Evolutionary conservation across 352 stramenopile genomes (phyloP), one percentile per base, ranked within the genome.

Genomic region (Globisporangium emineosum): DNA sequence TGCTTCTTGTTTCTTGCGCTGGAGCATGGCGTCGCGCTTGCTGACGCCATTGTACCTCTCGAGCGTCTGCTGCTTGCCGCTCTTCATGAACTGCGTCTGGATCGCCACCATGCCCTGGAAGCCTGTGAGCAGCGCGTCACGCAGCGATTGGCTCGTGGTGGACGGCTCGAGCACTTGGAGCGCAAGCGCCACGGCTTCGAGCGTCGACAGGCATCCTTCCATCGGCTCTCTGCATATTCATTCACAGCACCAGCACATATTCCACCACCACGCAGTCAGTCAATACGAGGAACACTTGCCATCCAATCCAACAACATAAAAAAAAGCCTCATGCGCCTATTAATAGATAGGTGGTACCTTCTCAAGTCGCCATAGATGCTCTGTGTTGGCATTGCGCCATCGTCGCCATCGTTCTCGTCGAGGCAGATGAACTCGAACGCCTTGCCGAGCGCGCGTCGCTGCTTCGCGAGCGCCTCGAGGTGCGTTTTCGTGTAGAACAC

Each of bases 291-390:
- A 40, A 27, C 10, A 37, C 17, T 10, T 7, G 19, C 19, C 29
- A 57, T 8, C 25, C 9, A 43, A 57, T 15, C 23, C 12, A 57
- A 43, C 51, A 3, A 57, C 17, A 33, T 19, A 9, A 17, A 35
- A 57, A 35, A 3, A 21, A 23, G 4, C 17, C 66, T 57, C 40
- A n/a, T 21, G 40, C 7, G 17, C 6, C 40, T 23, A 21, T 8
- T 5, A 47, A 47, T 21, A 21, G 17, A 15, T 15, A n/a, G n/a
- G 19, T n/a, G 13, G 3, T 51, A 85, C 78, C 72, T 59, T 52
- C 76, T 69, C 35, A 92, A 62, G 57, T 86, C 79, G 12, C 81
- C 81, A 47, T 91, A 91, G 58, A 90, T 88, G 57, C 79, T 91
- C 19, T 66, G 33, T 17, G 61, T 52, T 10, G 56, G 29, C n/a